Conservation (phyloP, 2,329 filamentous ascomycete genomes). For the Setomelanomma holmii region DNA sequence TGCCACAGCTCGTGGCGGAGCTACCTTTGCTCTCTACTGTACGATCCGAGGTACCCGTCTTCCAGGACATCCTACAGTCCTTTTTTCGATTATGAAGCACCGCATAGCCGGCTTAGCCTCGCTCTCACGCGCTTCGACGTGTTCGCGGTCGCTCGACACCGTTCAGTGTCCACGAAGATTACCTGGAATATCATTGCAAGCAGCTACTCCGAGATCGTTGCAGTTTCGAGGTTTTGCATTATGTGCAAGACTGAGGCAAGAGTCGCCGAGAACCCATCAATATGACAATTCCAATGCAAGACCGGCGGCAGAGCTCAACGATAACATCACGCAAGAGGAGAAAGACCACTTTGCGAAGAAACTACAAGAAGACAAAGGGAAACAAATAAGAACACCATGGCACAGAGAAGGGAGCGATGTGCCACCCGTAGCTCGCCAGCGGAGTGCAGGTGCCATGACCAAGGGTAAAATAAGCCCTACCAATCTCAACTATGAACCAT, state of each 20-base stretch:
- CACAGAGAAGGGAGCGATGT: slow-evolving; percentile 66
- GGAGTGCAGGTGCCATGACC: slow-evolving; percentile 66
- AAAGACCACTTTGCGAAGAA: slow-evolving; percentile 53
- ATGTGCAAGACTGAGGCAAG: slow-evolving; percentile 10
- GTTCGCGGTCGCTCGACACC: slow-evolving; percentile 18
- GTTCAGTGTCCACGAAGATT: slow-evolving; percentile 7
- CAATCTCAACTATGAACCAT: background rate
- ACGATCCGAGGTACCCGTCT: slow-evolving; percentile 18
- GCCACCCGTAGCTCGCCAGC: slow-evolving; percentile 61
- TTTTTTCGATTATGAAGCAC: slow-evolving; percentile 36
- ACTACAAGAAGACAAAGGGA: slow-evolving; percentile 58
- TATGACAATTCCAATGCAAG: slow-evolving; percentile 44
- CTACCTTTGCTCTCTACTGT: slow-evolving; percentile 2
- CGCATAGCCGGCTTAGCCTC: slow-evolving; percentile 33
- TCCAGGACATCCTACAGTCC: slow-evolving; percentile 5
- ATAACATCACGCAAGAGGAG: slow-evolving; percentile 55
- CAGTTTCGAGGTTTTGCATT: slow-evolving; percentile 22
- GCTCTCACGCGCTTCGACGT: slow-evolving; percentile 23
- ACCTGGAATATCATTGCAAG: slow-evolving; percentile 4
- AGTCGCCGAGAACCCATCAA: slow-evolving; percentile 21
- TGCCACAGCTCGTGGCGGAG: background rate
- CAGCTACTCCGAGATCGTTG: background rate
- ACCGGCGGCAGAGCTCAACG: slow-evolving; percentile 51
- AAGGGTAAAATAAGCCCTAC: slow-evolving; percentile 58
- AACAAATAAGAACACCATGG: slow-evolving; percentile 70